phyloP scores from a whole-genome alignment of 116 monocot species.

The Posidonia oceanica region DNA sequence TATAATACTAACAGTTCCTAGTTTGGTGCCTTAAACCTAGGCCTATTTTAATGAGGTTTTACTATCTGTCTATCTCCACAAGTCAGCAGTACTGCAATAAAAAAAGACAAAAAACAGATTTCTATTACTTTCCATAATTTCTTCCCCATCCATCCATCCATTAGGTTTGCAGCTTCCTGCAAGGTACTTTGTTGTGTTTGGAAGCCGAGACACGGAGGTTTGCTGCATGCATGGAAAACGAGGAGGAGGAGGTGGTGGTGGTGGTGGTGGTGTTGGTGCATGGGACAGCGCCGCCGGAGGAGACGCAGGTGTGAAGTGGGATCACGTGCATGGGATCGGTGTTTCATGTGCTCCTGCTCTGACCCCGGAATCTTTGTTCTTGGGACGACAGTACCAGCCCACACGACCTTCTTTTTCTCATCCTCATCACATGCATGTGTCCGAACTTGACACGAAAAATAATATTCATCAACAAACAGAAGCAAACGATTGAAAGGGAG shows the following conservation, averaged over 20 bases:
- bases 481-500: too few species aligned
- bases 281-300: not conserved
- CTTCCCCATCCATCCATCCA: too few species aligned
- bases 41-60: conserved; percentile 1
- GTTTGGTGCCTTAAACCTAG: conserved; percentile 5
- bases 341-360: conserved; percentile 1
- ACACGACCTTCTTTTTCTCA: not conserved
- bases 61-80: conserved; percentile 2
- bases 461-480: too few species aligned
- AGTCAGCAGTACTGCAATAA: not conserved
- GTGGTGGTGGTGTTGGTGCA: not conserved
- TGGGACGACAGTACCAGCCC: conserved; percentile 6
- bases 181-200: not conserved
- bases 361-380: conserved; percentile 11
- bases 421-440: not conserved
- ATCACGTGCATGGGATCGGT: not conserved
- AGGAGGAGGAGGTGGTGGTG: too few species aligned
- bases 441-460: not conserved
- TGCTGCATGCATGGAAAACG: not conserved
- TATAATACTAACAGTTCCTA: not conserved
- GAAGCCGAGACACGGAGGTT: too few species aligned
- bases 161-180: not conserved
- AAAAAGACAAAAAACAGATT: not conserved
- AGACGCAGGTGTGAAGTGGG: not conserved
- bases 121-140: too few species aligned